A percentile compares a stretch with the other conserved stretches of the same genome.
phyloP scores from a whole-genome alignment of 352 stramenopile genomes.

The Phytopythium montanum region DNA sequence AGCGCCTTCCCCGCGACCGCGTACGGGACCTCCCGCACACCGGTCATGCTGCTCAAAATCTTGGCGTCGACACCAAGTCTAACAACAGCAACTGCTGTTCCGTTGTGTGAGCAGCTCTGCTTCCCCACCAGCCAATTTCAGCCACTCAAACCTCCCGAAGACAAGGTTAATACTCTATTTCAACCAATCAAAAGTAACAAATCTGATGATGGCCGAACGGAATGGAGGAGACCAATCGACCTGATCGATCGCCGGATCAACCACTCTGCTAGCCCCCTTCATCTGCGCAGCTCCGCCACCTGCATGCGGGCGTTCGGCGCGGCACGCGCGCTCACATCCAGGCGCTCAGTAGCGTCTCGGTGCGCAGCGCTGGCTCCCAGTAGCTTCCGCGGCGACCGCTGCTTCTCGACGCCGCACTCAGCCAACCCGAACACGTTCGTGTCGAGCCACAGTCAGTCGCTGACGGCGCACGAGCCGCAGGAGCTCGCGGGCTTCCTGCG shows the following conservation, averaged over 20 bases:
- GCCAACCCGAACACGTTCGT: conserved; percentile 41
- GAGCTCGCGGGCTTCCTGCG: conserved; percentile 68
- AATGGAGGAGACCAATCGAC: not conserved
- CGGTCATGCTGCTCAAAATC: conserved; percentile 24
- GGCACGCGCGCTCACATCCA: conserved; percentile 8
- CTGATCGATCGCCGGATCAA: not conserved
- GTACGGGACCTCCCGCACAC: conserved; percentile 32
- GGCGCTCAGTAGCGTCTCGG: not conserved
- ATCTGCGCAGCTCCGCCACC: not conserved
- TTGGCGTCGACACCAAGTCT: not conserved
- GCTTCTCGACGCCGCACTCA: conserved; percentile 14
- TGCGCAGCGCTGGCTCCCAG: conserved; percentile 1
- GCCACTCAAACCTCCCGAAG: conserved; percentile 6
- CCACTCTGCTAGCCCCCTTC: conserved; percentile 1
- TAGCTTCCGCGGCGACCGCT: conserved; percentile 4
- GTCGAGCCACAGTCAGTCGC: conserved; percentile 72
- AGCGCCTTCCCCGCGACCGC: conserved; percentile 17
- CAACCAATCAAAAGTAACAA: not conserved
- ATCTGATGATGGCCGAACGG: not conserved
- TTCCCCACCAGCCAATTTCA: conserved; percentile 31
- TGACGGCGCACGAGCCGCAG: conserved; percentile 39
- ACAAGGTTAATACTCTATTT: not conserved
- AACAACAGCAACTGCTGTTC: not conserved
- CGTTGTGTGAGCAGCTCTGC: not conserved
- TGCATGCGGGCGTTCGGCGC: conserved; percentile 21